Evolutionary conservation across 2,329 filamentous ascomycete species (phyloP), one percentile per base, ranked within the genome.

Genomic region (Hymenoscyphus fructigenus): DNA sequence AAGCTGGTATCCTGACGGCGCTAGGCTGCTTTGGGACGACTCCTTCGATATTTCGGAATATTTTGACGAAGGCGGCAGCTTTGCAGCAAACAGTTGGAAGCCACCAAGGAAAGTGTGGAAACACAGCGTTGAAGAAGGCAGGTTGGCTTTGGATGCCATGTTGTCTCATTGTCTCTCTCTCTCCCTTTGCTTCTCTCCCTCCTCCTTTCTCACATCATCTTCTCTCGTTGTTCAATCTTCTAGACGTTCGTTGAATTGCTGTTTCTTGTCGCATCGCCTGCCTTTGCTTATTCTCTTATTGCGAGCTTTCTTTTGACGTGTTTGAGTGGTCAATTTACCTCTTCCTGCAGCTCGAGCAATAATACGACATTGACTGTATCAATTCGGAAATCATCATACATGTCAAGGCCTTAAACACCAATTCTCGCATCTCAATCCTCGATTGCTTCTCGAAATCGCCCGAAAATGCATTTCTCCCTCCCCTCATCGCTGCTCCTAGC

Each of bases 401-500:
- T 50, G 0, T 3, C 3, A 6, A 9, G 1, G 20, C 26, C 12
- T 50, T 50, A 50, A 50, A 12, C n/a, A 50, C 20, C 44, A 50
- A 12, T 26, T 15, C 20, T 50, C 44, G 9, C 34, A 36, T 10
- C 44, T 23, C n/a, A 10, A 7, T 12, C 44, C 10, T 23, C 17
- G n/a, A 12, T 23, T 12, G 44, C 23, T n/a, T 34, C 29, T 12
- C 53, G 29, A 32, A 32, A 26, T 36, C 50, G 7, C 7, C 28
- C 50, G 34, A 28, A 17, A n/a, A 60, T 32, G 17, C 57, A 17
- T 34, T 29, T 34, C 23, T 61, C 59, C 12, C 12, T 34, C 36
- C n/a, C 28, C 53, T 23, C 44, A 38, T 23, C 44, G 29, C 15
- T 69, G 65, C 62, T 63, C n/a, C 23, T 68, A 57, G 20, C 57